phyloP scores from a whole-genome alignment of 306 rosid species.

The Lithocarpus polystachyus region DNA sequence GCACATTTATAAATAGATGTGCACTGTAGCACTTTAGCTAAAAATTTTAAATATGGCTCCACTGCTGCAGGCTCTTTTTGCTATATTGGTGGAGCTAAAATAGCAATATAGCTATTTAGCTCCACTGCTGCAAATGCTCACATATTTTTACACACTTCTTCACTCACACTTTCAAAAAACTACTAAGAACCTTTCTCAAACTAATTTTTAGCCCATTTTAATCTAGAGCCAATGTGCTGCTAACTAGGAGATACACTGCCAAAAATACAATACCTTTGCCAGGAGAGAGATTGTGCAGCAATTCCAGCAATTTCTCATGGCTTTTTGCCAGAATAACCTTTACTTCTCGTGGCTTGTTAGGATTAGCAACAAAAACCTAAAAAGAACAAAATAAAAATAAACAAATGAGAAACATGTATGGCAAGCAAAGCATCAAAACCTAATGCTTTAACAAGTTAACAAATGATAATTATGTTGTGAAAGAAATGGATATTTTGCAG shows the following conservation, averaged over 20 bases:
- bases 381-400: conserved; percentile 4
- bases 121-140: no score
- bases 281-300: conserved; percentile 72
- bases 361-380: conserved; percentile 93
- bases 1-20: no score
- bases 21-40: no score
- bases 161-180: no score
- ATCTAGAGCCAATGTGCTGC: no score
- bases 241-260: conserved; percentile 16
- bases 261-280: conserved; percentile 64
- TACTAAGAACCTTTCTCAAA: no score
- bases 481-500: neutral
- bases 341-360: conserved; percentile 83
- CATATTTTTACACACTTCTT: no score
- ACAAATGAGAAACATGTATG: neutral
- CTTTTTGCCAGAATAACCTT: conserved; percentile 75
- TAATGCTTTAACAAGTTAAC: neutral
- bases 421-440: neutral
- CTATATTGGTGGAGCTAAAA: no score
- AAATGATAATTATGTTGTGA: neutral
- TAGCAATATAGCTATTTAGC: no score
- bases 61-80: no score
- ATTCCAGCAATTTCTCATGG: conserved; percentile 67
- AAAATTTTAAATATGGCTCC: no score
- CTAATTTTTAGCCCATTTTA: no score